Base-by-base conservation (phyloP, 2,329 filamentous ascomycete species). In the Lasiodiplodia sp. region DNA sequence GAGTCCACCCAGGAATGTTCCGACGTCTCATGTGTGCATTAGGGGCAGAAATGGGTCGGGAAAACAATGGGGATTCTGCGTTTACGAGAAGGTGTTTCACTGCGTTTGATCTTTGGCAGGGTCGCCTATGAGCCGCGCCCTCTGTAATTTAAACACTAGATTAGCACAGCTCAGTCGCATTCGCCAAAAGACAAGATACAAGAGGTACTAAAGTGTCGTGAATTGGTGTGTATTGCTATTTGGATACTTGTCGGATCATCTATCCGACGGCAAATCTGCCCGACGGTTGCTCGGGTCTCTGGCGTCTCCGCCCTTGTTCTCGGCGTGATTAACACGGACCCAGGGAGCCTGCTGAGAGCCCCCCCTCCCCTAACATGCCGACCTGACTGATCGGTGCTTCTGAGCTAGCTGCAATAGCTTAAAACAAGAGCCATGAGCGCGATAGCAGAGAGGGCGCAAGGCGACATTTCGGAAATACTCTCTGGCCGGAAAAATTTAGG, bases 11-110 rank as follows among this genome's bases (percentile, higher is more conserved):
- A 64, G 18, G 14, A 47, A 47, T 28, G 31, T 23, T 64, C 28
- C 28, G n/a, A 52, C 28, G 60, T 63, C 58, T 63, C 58, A 51
- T 21, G 38, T 51, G 28, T 16, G 18, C 37, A 12, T 31, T 23
- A 52, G 31, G n/a, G 21, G 40, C 10, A 2, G 60, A 52, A 21
- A 47, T 21, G 31, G 7, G 31, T 4, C 60, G 47, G 47, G 5
- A 38, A 64, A 25, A 64, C 37, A 52, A 64, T 52, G 18, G 47
- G 23, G 31, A 52, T 47, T 11, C 10, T 64, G 44, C 47, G 60
- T 52, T 64, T 53, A 64, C 60, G 47, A 38, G 44, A 31, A 3
- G 25, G n/a, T 28, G 60, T 64, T 52, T 64, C 60, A 64, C 21
- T 31, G n/a, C n/a, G 10, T 63, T 63, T 49, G 40, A 49, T 51